Base-by-base conservation (phyloP, 352 stramenopile species). In the Globisporangium cystogenes region DNA sequence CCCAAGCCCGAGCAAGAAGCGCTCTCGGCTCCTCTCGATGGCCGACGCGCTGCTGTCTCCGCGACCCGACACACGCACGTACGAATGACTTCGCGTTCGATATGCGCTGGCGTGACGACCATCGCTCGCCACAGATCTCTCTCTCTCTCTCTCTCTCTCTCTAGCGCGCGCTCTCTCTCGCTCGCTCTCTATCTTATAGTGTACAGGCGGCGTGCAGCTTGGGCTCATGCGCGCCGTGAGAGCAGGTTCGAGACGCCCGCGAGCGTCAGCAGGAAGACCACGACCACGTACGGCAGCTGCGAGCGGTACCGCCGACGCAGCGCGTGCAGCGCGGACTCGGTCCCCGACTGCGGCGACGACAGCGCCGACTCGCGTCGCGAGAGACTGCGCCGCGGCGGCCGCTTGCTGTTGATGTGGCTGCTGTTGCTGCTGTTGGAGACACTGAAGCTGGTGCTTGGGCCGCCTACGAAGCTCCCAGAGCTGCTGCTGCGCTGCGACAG, bases 261-360 rank as follows among this genome's bases (percentile, higher is more conserved):
- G 43, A 75, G 36, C 16, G 55, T 58, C 51, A 72, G 53, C 21
- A 72, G 44, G 27, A 70, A 64, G 24, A 75, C 48, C 8, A 67
- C 49, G 35, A 70, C 37, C 33, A 62, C 54, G 56, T 72, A 75
- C 11, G 67, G 67, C 7, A 67, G 42, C 45, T 75, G 63, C 31
- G 55, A 16, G 21, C 64, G 57, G 54, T 65, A 75, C 20, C 55
- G 40, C 14, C 56, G 55, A 20, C 56, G 56, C 42, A 62, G 10
- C 42, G 29, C n/a, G 15, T 45, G 43, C 18, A 62, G 56, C 29
- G 56, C 44, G 21, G 33, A 18, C 6, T 23, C 26, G 23, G 41
- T 44, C 2, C 21, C 15, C 16, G 52, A 58, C 37, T 14, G 23
- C 10, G 46, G 27, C 20, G 40, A 18, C n/a, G 18, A 29, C 26